These are phyloP conservation scores for Claviceps arundinis DNA, from an alignment of 2,329 filamentous ascomycete species.

Conservation along the genomic window DNA sequence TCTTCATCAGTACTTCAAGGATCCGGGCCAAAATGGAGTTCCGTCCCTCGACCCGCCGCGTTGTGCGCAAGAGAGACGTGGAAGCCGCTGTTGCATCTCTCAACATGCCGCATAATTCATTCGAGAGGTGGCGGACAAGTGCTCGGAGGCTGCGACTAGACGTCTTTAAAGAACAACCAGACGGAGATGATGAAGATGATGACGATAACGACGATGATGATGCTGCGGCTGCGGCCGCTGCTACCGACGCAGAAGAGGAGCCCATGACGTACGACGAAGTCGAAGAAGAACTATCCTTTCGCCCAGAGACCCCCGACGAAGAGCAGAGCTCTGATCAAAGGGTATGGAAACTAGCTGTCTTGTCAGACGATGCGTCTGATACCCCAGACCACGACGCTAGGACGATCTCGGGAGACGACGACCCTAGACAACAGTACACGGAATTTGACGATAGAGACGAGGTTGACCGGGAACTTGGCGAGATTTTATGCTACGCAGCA, in stretches of 20 bases:
- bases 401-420: slow-evolving; percentile 3
- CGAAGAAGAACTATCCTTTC: slow-evolving; percentile 22
- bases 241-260: slow-evolving; percentile 10
- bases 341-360: not conserved
- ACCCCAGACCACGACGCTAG: slow-evolving; percentile 6
- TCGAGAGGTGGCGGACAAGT: slow-evolving; percentile 32
- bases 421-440: slow-evolving; percentile 5
- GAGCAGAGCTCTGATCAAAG: not conserved
- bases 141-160: slow-evolving; percentile 36
- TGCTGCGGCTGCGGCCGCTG: not conserved
- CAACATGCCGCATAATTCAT: slow-evolving; percentile 24
- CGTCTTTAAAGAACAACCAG: slow-evolving; percentile 26
- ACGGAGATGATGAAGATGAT: slow-evolving; percentile 9
- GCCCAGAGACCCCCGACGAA: not conserved
- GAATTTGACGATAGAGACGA: slow-evolving; percentile 16
- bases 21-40: slow-evolving; percentile 37
- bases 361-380: not conserved
- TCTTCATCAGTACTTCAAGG: slow-evolving; percentile 60
- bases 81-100: slow-evolving; percentile 35
- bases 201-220: slow-evolving; percentile 2
- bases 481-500: slow-evolving; percentile 28
- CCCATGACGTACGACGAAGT: slow-evolving; percentile 31
- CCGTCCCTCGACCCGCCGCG: slow-evolving; percentile 14
- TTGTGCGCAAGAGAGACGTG: slow-evolving; percentile 33
- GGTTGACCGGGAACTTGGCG: slow-evolving; percentile 25